Evolutionary conservation across 805 yeast genomes (phyloP), one percentile per base, ranked within the genome.

Genomic region (Candida bentonensis): DNA sequence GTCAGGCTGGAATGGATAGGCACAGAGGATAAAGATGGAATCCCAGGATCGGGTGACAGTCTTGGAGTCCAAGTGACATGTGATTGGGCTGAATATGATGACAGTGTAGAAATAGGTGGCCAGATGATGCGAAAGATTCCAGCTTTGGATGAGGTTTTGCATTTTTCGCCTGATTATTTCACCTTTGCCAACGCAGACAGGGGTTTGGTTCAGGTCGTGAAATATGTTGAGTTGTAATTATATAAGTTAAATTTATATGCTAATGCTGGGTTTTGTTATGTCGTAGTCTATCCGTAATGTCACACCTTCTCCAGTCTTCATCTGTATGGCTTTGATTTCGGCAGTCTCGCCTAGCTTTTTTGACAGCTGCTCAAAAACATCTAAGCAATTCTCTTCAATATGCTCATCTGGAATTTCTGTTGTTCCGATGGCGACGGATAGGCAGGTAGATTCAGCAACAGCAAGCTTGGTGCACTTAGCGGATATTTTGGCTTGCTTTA

Each of bases 31-130:
- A 46, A 44, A 17, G 50, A 46, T 5, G 25, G 40, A 22, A 15
- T 27, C 23, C 26, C 22, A 5, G 39, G 22, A 15, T 41, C 28
- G 15, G 22, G 21, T 15, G 28, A 23, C 9, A 27, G 13, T 22
- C 42, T 40, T 23, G 53, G 55, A 4, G 69, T 86, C 1, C 59
- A 65, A 4, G 69, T 86, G 5, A 67, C 73, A 21, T 87, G 96
- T 57, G 76, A 66, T 54, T 87, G 89, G 88, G 82, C 85, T 5
- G 94, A 86, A 51, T 74, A 76, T 57, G 77, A 76, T 27, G 59
- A 61, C 11, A 58, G 42, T 56, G 60, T 21, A 55, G 44, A 64
- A 4, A 59, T 61, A 20, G 69, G 64, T 42, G 75, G 70, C 1
- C 57, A 51, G 13, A 40, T 61, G 42, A 50, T 51, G 23, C 61